Evolutionary conservation across 345 rosid species (phyloP), one percentile per base, ranked within the genome.

Genomic region (Eucalyptus regnans): DNA sequence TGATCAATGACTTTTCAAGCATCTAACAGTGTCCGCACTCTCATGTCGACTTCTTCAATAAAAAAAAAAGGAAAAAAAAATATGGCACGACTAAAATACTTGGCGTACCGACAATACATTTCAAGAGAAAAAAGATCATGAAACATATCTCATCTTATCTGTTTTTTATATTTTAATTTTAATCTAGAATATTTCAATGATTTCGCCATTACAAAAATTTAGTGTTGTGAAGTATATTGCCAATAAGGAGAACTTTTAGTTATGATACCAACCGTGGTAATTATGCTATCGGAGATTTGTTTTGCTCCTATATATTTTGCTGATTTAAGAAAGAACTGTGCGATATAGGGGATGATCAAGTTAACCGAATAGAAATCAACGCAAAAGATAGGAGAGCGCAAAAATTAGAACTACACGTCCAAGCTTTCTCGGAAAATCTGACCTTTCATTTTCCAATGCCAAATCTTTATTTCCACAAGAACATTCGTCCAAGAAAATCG

Each of bases 31-130:
- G 9, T 64, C 20, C 41, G 58, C 37, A 7, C 76, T 64, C 76
- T 64, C 37, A n/a, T n/a, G 76, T n/a, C 9, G 9, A 64, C 33
- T 52, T 52, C 58, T 52, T 52, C 58, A 18, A 52, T 18, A 52
- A 52, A 17, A 29, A 18, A 1, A 29, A n/a, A 13, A 4, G 5
- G 0, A 7, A n/a, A n/a, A n/a, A n/a, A n/a, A 64, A n/a, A 27
- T 29, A 60, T 27, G 68, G 76, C 76, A n/a, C 76, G 1, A n/a
- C 18, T 64, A 64, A 64, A 64, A 60, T 29, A 60, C 68, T 60
- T 29, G 68, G 16, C 68, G 14, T 29, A 27, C 4, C 66, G n/a
- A 60, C 66, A 60, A 60, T 60, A 25, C 31, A 60, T 60, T 60
- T 60, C n/a, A 12, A 60, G 66, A 27, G 66, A 60, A 60, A 60